Base-by-base conservation (phyloP, 306 rosid species). In the Dalbergia cultrata region DNA sequence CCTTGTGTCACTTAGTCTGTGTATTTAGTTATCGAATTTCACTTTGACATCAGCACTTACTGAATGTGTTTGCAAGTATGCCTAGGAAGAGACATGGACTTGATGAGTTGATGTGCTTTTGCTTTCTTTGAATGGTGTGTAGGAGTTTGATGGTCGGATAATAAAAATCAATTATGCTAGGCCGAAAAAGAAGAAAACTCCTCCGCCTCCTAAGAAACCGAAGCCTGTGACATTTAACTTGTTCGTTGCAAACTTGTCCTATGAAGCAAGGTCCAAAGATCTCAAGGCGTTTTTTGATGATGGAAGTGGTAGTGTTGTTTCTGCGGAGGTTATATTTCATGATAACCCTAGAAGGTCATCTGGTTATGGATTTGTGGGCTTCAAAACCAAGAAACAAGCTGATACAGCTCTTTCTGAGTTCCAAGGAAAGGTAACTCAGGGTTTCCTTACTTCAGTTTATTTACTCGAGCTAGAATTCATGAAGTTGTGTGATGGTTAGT, bases 361-460 rank as follows among this genome's bases (percentile, higher is more conserved):
- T 49, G 98, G 98, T 35, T 93, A 92, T 90, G 99, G 97, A 80
- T 93, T 96, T 87, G 97, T 96, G 68, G 80, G 91, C 79, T 96
- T 85, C 91, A 93, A 88, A 79, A 64, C 92, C 72, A 93, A 90
- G 90, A 89, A 88, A 88, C 88, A 90, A 74, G 99, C 98, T 8
- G 89, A 88, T 11, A 91, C 85, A 54, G 97, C 98, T 62, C 90
- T 96, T 84, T 5, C 89, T 37, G 88, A 81, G 74, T 87, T 87
- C 79, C 87, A 93, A 70, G 95, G 91, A 72, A 96, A 96, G 99
- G 98, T 96, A 88, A 67, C 82, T 77, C 6, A 53, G 19, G 21
- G 59, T 60, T 74, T 62, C 70, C 70, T 9, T 76, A 11, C 34
- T 13, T 16, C 34, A 19, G 72, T 17, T 65, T 72, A 41, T 82